Evolutionary conservation across 129 eudicot species (phyloP), one percentile per base, ranked within the genome.

Genomic region (Flaveria robusta): DNA sequence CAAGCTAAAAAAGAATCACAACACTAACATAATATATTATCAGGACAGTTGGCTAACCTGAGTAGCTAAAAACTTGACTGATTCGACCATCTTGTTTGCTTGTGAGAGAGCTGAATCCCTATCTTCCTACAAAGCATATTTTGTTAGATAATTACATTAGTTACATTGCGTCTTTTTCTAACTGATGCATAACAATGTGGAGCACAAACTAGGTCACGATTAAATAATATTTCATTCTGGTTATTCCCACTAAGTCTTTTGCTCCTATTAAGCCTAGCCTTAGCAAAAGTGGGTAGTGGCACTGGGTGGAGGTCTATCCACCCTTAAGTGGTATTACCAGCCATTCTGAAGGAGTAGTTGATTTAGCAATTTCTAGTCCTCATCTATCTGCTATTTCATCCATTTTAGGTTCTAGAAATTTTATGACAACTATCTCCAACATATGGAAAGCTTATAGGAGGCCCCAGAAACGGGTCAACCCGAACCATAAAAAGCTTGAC

Each of bases 31-130:
- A 55, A 79, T 49, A 58, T 43, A 47, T 47, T 86, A 51, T 24
- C 9, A 66, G 3, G 56, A 64, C 31, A 83, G 55, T 67, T 54
- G 45, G 59, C 43, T 67, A 55, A 85, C 98, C 92, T 93, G 96
- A 79, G 96, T 74, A 11, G 98, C 88, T 64, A 84, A 66, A 67
- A 87, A 93, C 83, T 88, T 93, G 82, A 90, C 72, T 20, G 91
- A 80, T 73, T 90, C 97, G 9, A 93, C 85, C 91, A 93, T 90
- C 81, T 90, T 93, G 89, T 85, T 85, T 66, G 96, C 88, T 81
- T 83, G 93, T 74, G 87, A 55, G 54, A 77, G 77, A 50, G 97
- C 92, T 16, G 91, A 84, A 37, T 71, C 83, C 81, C 88, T 87
- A 47, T 93, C 98, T 78, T 83, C 97, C 98, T 93, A 77, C 56